Conservation (phyloP, 331 rosid species). For the Telfairia occidentalis region DNA sequence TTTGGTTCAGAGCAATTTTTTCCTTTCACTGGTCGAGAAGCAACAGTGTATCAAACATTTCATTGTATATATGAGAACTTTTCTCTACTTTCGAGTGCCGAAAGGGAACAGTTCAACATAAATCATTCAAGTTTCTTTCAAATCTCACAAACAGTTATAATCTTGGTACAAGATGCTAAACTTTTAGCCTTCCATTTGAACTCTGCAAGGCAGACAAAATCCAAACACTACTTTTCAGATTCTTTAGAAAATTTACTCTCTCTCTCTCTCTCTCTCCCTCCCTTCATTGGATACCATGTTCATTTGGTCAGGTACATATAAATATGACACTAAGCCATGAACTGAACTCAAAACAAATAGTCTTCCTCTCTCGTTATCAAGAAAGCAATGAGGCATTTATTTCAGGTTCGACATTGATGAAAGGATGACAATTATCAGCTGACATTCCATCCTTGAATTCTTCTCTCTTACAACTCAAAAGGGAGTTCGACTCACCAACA, state of each 20-base stretch:
- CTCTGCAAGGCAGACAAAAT: neutral
- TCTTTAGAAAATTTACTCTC: neutral
- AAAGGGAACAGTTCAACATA: neutral
- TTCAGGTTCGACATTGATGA: constrained; percentile 23
- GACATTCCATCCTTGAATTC: constrained; percentile 20
- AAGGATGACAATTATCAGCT: constrained; percentile 42
- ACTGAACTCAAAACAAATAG: neutral
- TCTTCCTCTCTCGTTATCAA: neutral
- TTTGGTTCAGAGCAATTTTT: neutral
- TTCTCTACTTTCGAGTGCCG: neutral
- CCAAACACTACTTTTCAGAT: neutral
- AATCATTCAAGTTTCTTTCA: neutral
- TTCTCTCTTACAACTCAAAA: constrained; percentile 28
- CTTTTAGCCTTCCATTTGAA: neutral
- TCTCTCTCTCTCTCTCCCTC: too few species aligned
- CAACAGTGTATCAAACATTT: neutral
- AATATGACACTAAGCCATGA: neutral
- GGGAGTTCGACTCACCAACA: constrained; percentile 34
- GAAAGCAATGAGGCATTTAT: constrained; percentile 36
- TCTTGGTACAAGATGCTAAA: neutral
- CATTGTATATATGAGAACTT: neutral
- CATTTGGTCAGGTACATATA: neutral
- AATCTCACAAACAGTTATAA: neutral
- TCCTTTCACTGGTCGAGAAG: neutral
- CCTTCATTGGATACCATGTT: neutral